Conservation (phyloP, 2,329 filamentous ascomycete species). For the Claviceps digitariae region DNA sequence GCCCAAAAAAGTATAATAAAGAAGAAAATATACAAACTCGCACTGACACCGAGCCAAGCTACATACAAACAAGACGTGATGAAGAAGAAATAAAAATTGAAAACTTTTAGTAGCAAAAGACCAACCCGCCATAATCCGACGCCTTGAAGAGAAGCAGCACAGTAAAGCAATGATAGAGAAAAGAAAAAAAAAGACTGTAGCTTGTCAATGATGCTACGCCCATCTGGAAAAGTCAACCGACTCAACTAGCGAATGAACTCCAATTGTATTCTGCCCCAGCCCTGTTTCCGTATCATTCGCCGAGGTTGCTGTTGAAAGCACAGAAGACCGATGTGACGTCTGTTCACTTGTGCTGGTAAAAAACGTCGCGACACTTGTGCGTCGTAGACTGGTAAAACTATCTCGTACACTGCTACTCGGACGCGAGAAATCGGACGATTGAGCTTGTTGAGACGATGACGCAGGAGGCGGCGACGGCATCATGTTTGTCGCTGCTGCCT, state of each 20-base stretch:
- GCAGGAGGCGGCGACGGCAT: constrained; percentile 16
- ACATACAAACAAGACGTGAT: neutral
- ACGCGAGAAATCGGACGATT: constrained; percentile 7
- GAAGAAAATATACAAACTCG: constrained; percentile 1
- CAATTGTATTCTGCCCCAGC: constrained; percentile 17
- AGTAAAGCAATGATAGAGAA: neutral
- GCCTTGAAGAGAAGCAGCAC: neutral
- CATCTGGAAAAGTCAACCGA: constrained; percentile 27
- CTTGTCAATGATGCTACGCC: constrained; percentile 12
- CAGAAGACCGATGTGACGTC: constrained; percentile 44
- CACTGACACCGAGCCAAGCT: neutral
- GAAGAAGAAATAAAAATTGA: neutral
- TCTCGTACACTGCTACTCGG: constrained; percentile 33
- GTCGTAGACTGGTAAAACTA: constrained; percentile 45
- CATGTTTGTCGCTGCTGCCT: constrained; percentile 13
- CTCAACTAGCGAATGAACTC: constrained; percentile 19
- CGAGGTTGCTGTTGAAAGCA: constrained; percentile 37
- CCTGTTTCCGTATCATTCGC: constrained; percentile 41
- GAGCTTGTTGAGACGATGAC: constrained; percentile 10
- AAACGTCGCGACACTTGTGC: constrained; percentile 53
- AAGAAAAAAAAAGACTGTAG: neutral
- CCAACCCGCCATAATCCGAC: neutral
- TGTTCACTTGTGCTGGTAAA: constrained; percentile 44
- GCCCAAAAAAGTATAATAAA: neutral
- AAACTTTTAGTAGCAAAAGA: constrained; percentile 2